A percentile compares a stretch with the other conserved stretches of the same genome.
Conservation (phyloP, 352 stramenopile genomes). For the Pythium volutum region DNA sequence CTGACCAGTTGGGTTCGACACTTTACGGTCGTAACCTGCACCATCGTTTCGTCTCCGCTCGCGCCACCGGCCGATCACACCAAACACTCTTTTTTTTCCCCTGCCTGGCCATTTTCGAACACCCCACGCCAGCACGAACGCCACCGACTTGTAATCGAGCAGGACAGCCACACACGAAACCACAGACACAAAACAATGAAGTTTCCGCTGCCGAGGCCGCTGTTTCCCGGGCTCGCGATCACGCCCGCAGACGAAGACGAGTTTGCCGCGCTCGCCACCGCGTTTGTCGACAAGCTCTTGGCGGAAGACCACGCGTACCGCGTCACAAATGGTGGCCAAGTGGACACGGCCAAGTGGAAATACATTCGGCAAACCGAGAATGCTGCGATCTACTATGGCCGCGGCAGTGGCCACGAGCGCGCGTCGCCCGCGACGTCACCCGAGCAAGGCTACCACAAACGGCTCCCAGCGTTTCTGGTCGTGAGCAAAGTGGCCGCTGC, state of each 20-base stretch:
- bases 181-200: too few relatives aligned
- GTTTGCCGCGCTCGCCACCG: slow-evolving; percentile 3
- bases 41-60: too few relatives aligned
- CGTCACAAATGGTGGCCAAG: slow-evolving; percentile 27
- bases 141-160: too few relatives aligned
- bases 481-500: slow-evolving; percentile 5
- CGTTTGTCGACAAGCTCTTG: slow-evolving; percentile 10
- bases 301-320: slow-evolving; percentile 3
- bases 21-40: too few relatives aligned
- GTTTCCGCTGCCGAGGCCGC: slow-evolving; percentile 8
- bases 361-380: neutral
- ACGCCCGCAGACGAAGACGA: neutral
- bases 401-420: neutral
- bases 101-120: too few relatives aligned
- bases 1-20: too few relatives aligned
- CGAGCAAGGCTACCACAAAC: neutral
- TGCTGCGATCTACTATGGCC: slow-evolving; percentile 3
- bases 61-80: too few relatives aligned
- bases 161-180: too few relatives aligned
- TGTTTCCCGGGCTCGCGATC: slow-evolving; percentile 7
- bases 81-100: too few relatives aligned
- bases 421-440: neutral
- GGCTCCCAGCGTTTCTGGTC: slow-evolving; percentile 12
- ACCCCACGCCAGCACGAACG: too few relatives aligned
- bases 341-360: slow-evolving; percentile 27